Percentiles rank a stretch among this genome's conserved stretches.
Evolutionary conservation across 129 eudicot species (phyloP).

Genomic region (Kitagawia praeruptora): DNA sequence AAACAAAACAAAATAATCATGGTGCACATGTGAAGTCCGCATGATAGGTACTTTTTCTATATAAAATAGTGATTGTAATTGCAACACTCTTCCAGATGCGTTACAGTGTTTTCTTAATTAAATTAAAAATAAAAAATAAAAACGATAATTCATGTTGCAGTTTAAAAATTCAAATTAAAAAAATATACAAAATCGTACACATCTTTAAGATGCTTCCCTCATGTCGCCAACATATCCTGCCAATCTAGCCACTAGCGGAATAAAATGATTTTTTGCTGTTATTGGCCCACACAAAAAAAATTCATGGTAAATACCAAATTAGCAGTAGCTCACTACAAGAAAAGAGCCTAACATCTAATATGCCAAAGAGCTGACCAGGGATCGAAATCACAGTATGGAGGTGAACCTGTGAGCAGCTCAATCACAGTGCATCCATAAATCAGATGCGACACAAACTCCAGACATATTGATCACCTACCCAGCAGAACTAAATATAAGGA

Average conservation of each 20-base stretch:
- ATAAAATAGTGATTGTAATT: background rate
- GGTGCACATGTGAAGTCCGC: background rate
- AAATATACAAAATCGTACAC: background rate
- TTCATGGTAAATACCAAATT: background rate
- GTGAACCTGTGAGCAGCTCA: slow-evolving; percentile 90
- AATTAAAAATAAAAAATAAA: background rate
- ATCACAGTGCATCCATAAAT: slow-evolving; percentile 98
- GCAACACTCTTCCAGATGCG: background rate
- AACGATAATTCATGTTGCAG: background rate
- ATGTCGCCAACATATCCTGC: background rate
- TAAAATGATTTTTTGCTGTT: background rate
- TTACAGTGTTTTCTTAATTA: background rate
- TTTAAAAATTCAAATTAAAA: background rate
- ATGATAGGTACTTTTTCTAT: background rate
- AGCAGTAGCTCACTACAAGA: background rate
- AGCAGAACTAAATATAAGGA: background rate
- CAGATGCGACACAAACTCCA: slow-evolving; percentile 98
- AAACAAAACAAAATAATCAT: background rate
- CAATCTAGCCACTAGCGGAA: background rate
- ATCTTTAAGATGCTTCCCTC: background rate
- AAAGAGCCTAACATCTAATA: slow-evolving; percentile 16
- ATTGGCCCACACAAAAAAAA: background rate
- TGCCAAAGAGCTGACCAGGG: slow-evolving; percentile 98
- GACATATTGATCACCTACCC: slow-evolving; percentile 96
- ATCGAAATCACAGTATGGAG: slow-evolving; percentile 94